phyloP scores from a whole-genome alignment of 2,329 filamentous ascomycete species.

The Aureobasidium lini region DNA sequence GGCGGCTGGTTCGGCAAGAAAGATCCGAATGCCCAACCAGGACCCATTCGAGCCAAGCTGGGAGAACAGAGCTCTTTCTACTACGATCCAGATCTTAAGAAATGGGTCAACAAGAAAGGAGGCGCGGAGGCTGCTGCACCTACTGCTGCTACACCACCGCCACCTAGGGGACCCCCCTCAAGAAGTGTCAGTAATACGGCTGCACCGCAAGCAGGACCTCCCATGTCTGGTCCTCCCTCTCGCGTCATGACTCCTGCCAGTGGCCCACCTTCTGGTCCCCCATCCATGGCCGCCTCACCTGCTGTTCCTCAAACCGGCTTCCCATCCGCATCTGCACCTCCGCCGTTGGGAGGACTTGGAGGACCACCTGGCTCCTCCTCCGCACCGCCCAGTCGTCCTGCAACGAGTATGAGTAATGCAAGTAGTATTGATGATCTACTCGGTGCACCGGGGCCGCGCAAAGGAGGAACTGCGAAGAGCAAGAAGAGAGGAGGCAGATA shows the following conservation, averaged over 20 bases:
- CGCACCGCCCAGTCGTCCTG: conserved; percentile 58
- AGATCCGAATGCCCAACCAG: conserved; percentile 52
- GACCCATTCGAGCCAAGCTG: conserved; percentile 85
- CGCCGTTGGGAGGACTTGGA: conserved; percentile 16
- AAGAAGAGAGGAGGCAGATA: conserved; percentile 84
- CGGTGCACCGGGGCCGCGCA: conserved; percentile 64
- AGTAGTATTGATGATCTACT: conserved; percentile 91
- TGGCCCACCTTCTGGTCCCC: conserved; percentile 22
- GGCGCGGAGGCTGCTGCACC: conserved; percentile 53
- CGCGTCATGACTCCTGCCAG: conserved; percentile 19
- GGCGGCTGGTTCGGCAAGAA: conserved; percentile 76
- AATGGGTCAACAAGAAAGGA: conserved; percentile 96
- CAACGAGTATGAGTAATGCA: conserved; percentile 81
- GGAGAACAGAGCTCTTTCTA: conserved; percentile 90
- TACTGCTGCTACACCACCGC: conserved; percentile 60
- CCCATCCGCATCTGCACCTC: conserved; percentile 18
- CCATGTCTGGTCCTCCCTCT: conserved; percentile 21
- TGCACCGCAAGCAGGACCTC: conserved; percentile 7
- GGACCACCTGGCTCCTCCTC: conserved; percentile 29
- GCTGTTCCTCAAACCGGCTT: conserved; percentile 18
- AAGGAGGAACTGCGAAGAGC: conserved; percentile 48
- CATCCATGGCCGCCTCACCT: conserved; percentile 10
- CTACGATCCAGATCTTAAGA: conserved; percentile 91
- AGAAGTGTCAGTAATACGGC: conserved; percentile 23
- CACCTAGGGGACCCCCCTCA: conserved; percentile 55